A percentile compares a stretch with the other conserved stretches of the same genome.
Evolutionary conservation across 176 grass and related monocot species (phyloP).

Genomic region (Carex littledalei): DNA sequence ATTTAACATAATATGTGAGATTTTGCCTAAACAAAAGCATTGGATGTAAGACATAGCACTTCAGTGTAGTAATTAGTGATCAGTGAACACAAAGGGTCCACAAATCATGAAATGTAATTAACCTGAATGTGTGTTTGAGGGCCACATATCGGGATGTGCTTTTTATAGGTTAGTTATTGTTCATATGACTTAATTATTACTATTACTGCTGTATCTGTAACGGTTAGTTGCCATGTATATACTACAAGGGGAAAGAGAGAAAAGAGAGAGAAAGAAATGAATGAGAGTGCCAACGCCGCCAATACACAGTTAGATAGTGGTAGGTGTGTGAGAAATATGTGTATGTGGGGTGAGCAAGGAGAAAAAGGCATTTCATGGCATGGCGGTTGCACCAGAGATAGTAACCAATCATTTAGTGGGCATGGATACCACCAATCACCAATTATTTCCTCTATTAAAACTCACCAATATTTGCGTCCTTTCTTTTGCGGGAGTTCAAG

Average conservation of each 20-base stretch:
- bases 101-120: constrained; percentile 12
- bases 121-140: background rate
- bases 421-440: constrained; percentile 12
- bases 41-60: constrained; percentile 16
- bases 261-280: constrained; percentile 22
- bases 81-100: background rate
- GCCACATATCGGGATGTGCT: constrained; percentile 5
- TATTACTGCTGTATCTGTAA: constrained; percentile 12
- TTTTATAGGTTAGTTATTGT: no score
- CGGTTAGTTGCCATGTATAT: background rate
- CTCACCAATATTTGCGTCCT: constrained; percentile 2
- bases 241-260: background rate
- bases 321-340: constrained; percentile 23
- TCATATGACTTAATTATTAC: constrained; percentile 10
- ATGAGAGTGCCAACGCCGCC: constrained; percentile 27
- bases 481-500: constrained; percentile 3
- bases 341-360: constrained; percentile 10
- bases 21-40: background rate
- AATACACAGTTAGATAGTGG: constrained; percentile 27
- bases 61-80: constrained; percentile 1
- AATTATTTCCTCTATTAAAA: constrained; percentile 14
- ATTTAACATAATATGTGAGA: background rate
- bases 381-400: constrained; percentile 25
- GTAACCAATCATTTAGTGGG: constrained; percentile 26
- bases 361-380: constrained; percentile 11